Conservation (phyloP, 352 stramenopile genomes). For the Phytophthora vignae region DNA sequence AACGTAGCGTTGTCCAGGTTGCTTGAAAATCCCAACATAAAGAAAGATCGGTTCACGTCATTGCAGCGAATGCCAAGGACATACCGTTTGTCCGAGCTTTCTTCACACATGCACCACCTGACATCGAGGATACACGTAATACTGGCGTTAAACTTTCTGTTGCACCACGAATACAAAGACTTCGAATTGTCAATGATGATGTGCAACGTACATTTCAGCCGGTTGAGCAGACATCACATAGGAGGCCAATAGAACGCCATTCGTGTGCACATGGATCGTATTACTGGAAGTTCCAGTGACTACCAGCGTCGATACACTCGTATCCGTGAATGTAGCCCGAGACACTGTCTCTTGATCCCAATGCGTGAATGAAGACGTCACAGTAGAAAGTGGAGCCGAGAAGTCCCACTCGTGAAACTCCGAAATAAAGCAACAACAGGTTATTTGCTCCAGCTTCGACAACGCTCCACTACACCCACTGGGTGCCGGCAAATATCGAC, state of each 20-base stretch:
- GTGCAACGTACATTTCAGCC: slow-evolving; percentile 51
- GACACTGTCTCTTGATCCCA: slow-evolving; percentile 9
- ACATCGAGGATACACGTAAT: not conserved
- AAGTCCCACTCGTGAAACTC: slow-evolving; percentile 33
- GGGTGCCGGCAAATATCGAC: slow-evolving; percentile 25
- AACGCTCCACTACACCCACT: not conserved
- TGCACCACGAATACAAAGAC: not conserved
- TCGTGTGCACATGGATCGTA: slow-evolving; percentile 56
- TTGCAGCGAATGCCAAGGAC: slow-evolving; percentile 54
- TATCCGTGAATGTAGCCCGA: slow-evolving; percentile 11
- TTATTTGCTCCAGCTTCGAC: slow-evolving; percentile 27
- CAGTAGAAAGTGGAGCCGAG: slow-evolving; percentile 1
- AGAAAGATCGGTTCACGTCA: slow-evolving; percentile 56
- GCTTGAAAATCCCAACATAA: slow-evolving; percentile 58
- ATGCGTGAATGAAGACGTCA: slow-evolving; percentile 2
- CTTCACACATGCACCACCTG: slow-evolving; percentile 36
- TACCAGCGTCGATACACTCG: slow-evolving; percentile 40
- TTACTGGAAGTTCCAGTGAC: slow-evolving; percentile 56
- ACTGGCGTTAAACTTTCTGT: not conserved
- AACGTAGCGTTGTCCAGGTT: slow-evolving; percentile 38
- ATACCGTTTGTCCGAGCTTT: slow-evolving; percentile 31
- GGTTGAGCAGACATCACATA: slow-evolving; percentile 53
- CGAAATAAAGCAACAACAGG: slow-evolving; percentile 42
- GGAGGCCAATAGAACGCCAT: slow-evolving; percentile 52
- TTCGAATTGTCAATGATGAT: not conserved